A percentile compares a stretch with the other conserved stretches of the same genome.
Evolutionary conservation across 2,329 filamentous ascomycete genomes (phyloP).

Genomic region (Claviceps arundinis): DNA sequence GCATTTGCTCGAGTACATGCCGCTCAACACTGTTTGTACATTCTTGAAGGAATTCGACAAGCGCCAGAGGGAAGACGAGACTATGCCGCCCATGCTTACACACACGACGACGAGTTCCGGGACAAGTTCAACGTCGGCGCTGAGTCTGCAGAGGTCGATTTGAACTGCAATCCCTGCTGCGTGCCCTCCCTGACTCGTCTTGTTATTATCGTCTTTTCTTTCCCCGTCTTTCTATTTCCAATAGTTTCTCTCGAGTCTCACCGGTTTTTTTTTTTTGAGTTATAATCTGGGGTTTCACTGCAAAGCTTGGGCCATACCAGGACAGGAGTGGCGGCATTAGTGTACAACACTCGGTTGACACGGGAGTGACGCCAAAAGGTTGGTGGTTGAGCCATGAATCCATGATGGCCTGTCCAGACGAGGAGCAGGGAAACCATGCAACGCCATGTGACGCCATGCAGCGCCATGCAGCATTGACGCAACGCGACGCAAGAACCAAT

Average conservation of each 20-base stretch:
- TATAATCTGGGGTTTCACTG: neutral
- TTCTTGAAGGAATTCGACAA: constrained; percentile 9
- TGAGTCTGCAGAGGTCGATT: neutral
- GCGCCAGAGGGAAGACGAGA: constrained; percentile 4
- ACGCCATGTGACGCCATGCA: neutral
- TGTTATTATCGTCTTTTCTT: neutral
- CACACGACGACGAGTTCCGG: constrained; percentile 1
- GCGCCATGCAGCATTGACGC: neutral
- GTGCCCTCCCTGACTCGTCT: neutral
- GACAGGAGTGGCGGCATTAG: no score
- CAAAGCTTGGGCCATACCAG: no score
- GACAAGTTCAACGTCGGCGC: neutral
- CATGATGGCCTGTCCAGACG: neutral
- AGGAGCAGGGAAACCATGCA: neutral
- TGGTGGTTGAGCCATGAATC: no score
- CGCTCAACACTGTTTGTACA: constrained; percentile 8
- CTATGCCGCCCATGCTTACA: constrained; percentile 3
- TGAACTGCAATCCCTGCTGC: neutral
- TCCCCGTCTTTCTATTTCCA: neutral
- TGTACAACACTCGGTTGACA: no score
- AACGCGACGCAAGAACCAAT: neutral
- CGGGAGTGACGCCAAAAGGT: no score
- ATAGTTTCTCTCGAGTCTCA: no score
- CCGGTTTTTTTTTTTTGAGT: neutral
- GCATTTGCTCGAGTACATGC: constrained; percentile 9